Percentiles rank a stretch among this genome's conserved stretches.
phyloP scores from a whole-genome alignment of 1,284 basidiomycete species.

The Ganoderma lingzhi region DNA sequence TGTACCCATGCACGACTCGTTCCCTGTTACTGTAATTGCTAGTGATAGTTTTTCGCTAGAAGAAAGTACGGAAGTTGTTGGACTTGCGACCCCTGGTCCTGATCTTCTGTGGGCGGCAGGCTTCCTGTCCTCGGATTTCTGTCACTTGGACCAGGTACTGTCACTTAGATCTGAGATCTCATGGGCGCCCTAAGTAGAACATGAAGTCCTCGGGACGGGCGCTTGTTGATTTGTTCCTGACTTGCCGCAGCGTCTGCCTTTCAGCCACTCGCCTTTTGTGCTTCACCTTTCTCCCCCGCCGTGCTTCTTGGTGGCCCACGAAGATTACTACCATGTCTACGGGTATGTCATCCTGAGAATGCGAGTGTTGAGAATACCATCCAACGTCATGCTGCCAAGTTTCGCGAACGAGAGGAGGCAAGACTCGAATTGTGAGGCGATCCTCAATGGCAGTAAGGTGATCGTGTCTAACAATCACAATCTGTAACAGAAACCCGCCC shows the following conservation, averaged over 20 bases:
- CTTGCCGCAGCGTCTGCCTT: constrained; percentile 13
- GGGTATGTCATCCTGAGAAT: constrained; percentile 19
- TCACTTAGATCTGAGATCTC: neutral
- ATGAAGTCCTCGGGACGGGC: neutral
- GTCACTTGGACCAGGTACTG: neutral
- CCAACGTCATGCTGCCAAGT: constrained; percentile 7
- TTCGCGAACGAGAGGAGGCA: constrained; percentile 38
- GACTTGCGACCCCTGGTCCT: neutral
- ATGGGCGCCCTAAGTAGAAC: neutral
- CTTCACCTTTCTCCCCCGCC: constrained; percentile 4
- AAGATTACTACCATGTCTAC: constrained; percentile 19
- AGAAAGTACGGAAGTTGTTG: constrained; percentile 14
- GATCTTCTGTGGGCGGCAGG: neutral
- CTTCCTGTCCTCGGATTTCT: neutral
- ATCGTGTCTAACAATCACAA: constrained; percentile 31
- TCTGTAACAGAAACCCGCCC: constrained; percentile 58
- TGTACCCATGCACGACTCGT: constrained; percentile 30
- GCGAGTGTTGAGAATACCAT: neutral
- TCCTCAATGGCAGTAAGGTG: constrained; percentile 28
- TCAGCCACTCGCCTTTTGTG: constrained; percentile 17
- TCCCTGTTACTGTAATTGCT: constrained; percentile 30
- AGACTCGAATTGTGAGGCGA: constrained; percentile 53
- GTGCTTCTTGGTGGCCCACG: neutral
- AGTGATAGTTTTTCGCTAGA: constrained; percentile 31
- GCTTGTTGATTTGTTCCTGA: constrained; percentile 3